Percentiles rank a stretch among this genome's conserved stretches.
These are phyloP conservation scores for Pseudotulostoma volvatum DNA, from an alignment of 495 filamentous ascomycete genomes.

Conservation along the genomic window DNA sequence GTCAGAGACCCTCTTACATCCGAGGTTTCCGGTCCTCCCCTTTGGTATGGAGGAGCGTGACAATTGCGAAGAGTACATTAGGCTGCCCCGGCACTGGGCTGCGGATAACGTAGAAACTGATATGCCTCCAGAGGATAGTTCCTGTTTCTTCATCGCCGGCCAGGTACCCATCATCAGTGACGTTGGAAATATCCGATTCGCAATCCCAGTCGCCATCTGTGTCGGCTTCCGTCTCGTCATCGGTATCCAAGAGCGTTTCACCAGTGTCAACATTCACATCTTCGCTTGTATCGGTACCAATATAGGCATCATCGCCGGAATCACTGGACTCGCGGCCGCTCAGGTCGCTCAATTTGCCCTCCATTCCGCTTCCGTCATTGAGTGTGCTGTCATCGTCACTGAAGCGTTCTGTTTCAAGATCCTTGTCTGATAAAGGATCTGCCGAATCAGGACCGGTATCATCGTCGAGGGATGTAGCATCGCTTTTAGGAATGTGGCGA, in stretches of 20 bases:
- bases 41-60: neutral
- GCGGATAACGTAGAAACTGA: conserved; percentile 1
- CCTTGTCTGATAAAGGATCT: neutral
- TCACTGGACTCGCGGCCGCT: neutral
- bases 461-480: neutral
- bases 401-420: neutral
- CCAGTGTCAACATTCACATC: neutral
- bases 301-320: neutral
- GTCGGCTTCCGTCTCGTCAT: neutral
- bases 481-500: neutral
- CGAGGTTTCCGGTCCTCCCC: neutral
- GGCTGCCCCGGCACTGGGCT: too few relatives aligned
- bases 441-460: neutral
- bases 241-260: neutral
- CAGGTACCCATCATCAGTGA: conserved; percentile 3
- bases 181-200: conserved; percentile 2
- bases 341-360: neutral
- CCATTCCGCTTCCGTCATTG: neutral
- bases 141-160: neutral
- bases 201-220: neutral
- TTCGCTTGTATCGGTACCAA: neutral
- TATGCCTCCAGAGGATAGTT: conserved; percentile 1
- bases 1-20: neutral
- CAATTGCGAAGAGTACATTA: conserved; percentile 1
- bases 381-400: neutral